A percentile compares a stretch with the other conserved stretches of the same genome.
phyloP scores from a whole-genome alignment of 2,329 filamentous ascomycete genomes.

The Aulographum hederae region DNA sequence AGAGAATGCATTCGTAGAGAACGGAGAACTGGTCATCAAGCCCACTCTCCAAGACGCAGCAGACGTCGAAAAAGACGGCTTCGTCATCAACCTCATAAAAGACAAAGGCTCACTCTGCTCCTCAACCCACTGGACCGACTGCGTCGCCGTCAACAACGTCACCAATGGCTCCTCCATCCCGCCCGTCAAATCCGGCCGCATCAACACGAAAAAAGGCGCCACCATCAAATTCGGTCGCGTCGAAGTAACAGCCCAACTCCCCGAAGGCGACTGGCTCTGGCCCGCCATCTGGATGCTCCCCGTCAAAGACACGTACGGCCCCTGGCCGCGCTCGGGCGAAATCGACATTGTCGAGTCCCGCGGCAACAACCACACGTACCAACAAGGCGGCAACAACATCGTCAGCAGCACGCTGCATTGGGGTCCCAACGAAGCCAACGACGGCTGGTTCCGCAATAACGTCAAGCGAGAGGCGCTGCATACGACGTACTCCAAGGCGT shows the following conservation, averaged over 20 bases:
- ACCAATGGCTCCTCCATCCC: constrained; percentile 64
- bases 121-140: constrained; percentile 38
- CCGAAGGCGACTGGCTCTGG: constrained; percentile 73
- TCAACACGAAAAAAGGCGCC: constrained; percentile 54
- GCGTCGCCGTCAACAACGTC: constrained; percentile 54
- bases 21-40: constrained; percentile 54
- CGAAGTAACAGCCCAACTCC: constrained; percentile 61
- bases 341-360: constrained; percentile 70
- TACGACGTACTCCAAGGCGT: constrained; percentile 49
- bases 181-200: constrained; percentile 58
- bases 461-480: constrained; percentile 58
- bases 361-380: constrained; percentile 65
- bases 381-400: constrained; percentile 65
- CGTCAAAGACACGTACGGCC: constrained; percentile 49
- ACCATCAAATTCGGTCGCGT: constrained; percentile 66
- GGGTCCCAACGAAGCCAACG: constrained; percentile 53
- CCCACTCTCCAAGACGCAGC: constrained; percentile 56
- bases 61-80: constrained; percentile 44
- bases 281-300: constrained; percentile 88
- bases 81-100: constrained; percentile 45
- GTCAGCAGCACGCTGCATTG: constrained; percentile 66
- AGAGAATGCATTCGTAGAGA: constrained; percentile 56
- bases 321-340: constrained; percentile 65
- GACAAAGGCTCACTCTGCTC: constrained; percentile 55
- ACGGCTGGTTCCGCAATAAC: constrained; percentile 73